Conservation (phyloP, 345 rosid genomes). For the Punica granatum region DNA sequence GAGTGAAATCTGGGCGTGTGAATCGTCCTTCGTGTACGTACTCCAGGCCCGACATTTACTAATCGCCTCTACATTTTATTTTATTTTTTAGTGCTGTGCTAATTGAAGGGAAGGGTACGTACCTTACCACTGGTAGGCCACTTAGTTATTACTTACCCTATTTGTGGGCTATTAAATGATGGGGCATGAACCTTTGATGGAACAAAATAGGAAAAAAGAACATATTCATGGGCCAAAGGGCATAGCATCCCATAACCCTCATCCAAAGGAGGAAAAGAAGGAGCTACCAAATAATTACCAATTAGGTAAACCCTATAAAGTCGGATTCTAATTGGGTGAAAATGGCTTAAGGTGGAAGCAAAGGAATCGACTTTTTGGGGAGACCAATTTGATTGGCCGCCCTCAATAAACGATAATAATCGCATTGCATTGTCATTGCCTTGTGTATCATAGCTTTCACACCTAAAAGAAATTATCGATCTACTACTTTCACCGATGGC, state of each 20-base stretch:
- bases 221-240: not conserved
- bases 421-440: not conserved
- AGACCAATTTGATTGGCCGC: slow-evolving; percentile 33
- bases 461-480: no score
- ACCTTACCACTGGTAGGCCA: no score
- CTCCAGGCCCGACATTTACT: not conserved
- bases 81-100: no score
- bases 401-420: not conserved
- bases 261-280: not conserved
- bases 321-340: slow-evolving; percentile 30
- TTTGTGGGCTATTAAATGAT: not conserved
- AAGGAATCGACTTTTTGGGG: slow-evolving; percentile 32
- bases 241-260: no score
- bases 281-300: slow-evolving; percentile 7
- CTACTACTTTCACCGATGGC: no score
- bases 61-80: not conserved
- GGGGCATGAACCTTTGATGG: not conserved
- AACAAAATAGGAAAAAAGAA: slow-evolving; percentile 2
- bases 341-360: slow-evolving; percentile 70
- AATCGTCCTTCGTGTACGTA: not conserved
- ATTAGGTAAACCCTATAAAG: slow-evolving; percentile 27
- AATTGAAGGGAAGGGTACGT: no score
- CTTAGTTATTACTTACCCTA: not conserved
- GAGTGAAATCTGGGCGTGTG: not conserved
- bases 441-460: no score